These are phyloP conservation scores for Pseudopyrenochaeta lycopersici DNA, from an alignment of 2,329 filamentous ascomycete species.

Conservation along the genomic window DNA sequence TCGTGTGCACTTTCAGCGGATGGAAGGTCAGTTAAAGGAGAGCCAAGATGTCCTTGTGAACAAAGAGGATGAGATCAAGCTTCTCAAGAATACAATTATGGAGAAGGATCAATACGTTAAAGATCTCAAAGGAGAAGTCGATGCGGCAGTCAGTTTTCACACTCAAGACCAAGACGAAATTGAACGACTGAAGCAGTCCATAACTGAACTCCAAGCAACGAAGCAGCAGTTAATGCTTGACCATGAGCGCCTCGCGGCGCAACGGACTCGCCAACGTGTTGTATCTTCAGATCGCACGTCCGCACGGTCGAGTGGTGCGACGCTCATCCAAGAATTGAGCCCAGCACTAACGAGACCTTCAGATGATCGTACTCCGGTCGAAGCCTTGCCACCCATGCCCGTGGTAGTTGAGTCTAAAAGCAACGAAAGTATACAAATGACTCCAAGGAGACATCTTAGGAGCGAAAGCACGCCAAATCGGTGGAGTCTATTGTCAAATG, in stretches of 20 bases:
- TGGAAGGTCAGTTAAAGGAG: slow-evolving; percentile 44
- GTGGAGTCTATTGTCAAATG: slow-evolving; percentile 28
- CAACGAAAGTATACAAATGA: slow-evolving; percentile 27
- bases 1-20: slow-evolving; percentile 43
- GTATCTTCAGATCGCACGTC: slow-evolving; percentile 33
- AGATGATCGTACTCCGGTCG: slow-evolving; percentile 20
- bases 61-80: slow-evolving; percentile 34
- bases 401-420: slow-evolving; percentile 8
- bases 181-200: slow-evolving; percentile 29
- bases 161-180: slow-evolving; percentile 37
- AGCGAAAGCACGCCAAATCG: slow-evolving; percentile 24
- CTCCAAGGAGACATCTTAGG: slow-evolving; percentile 21
- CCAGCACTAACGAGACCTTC: slow-evolving; percentile 19
- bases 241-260: slow-evolving; percentile 38
- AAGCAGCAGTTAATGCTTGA: slow-evolving; percentile 45
- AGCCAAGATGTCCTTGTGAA: slow-evolving; percentile 23
- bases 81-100: slow-evolving; percentile 17
- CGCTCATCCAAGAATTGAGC: slow-evolving; percentile 38
- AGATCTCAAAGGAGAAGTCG: slow-evolving; percentile 27
- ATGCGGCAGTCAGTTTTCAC: slow-evolving; percentile 21
- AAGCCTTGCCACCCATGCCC: slow-evolving; percentile 11
- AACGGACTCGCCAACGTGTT: slow-evolving; percentile 31
- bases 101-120: slow-evolving; percentile 31
- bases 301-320: slow-evolving; percentile 43
- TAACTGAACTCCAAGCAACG: slow-evolving; percentile 35